A percentile compares a stretch with the other conserved stretches of the same genome.
phyloP scores from a whole-genome alignment of 345 rosid species.

The Lumnitzera racemosa region DNA sequence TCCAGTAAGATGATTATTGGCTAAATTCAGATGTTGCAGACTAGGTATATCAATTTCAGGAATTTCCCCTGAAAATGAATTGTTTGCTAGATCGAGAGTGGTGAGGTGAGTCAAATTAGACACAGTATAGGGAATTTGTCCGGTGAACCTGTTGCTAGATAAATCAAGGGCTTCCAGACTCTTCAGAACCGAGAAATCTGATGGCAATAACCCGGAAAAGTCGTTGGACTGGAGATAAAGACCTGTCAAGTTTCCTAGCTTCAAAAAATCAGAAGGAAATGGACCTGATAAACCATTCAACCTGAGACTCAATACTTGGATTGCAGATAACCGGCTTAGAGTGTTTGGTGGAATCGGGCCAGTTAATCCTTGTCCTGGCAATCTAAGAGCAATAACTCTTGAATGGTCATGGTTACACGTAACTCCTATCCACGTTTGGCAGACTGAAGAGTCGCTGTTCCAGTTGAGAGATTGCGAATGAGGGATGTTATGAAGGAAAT shows the following conservation, averaged over 20 bases:
- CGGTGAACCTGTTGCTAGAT: conserved; percentile 53
- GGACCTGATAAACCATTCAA: conserved; percentile 64
- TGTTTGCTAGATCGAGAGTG: conserved; percentile 52
- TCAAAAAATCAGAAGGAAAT: conserved; percentile 49
- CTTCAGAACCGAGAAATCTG: conserved; percentile 56
- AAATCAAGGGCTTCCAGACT: conserved; percentile 49
- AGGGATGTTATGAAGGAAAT: conserved; percentile 38
- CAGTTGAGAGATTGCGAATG: conserved; percentile 60
- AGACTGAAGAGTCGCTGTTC: conserved; percentile 40
- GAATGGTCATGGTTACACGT: conserved; percentile 48
- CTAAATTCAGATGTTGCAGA: conserved; percentile 50
- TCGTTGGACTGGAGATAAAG: conserved; percentile 63
- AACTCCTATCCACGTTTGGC: conserved; percentile 71
- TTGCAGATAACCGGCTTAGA: conserved; percentile 48
- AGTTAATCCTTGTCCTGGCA: conserved; percentile 49
- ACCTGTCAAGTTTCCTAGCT: conserved; percentile 45
- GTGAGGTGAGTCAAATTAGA: conserved; percentile 41
- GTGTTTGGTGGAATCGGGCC: conserved; percentile 48
- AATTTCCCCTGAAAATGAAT: conserved; percentile 67
- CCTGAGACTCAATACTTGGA: conserved; percentile 59
- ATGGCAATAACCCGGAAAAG: conserved; percentile 57
- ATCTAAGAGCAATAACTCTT: conserved; percentile 42
- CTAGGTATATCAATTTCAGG: conserved; percentile 44
- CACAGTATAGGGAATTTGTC: conserved; percentile 48
- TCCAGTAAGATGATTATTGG: conserved; percentile 69